Base-by-base conservation (phyloP, 2,329 filamentous ascomycete species). In the Akanthomyces lecanii region DNA sequence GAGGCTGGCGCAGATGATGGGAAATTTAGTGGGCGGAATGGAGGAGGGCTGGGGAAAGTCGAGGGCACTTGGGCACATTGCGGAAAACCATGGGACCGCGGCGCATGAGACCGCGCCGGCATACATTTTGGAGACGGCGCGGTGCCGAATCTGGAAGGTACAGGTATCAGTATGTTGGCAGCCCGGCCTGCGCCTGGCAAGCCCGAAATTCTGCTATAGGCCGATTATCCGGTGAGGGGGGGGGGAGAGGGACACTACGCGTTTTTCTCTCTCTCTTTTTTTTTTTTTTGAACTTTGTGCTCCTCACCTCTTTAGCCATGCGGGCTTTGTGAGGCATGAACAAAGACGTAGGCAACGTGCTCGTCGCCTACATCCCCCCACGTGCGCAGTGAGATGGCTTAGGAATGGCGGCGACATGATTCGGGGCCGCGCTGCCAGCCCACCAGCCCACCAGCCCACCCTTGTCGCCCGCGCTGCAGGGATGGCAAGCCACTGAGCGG, bases 331-430 rank as follows among this genome's bases (percentile, higher is more conserved):
- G 45, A 40, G 38, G 28, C 33, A 38, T 47, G 44, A 11, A 11
- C n/a, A 47, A 25, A 48, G 33, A 36, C 7, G 8, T 2, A 5
- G 45, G 7, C 45, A 48, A 48, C 45, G 45, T 48, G 45, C 45
- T 25, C 45, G 11, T 36, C 30, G 30, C 8, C 30, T 33, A 2
- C 30, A 33, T 33, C 7, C n/a, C 30, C 33, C 58, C 58, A 61
- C 58, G 58, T 61, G 59, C 59, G 16, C 28, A 6, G n/a, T 16
- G 51, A 40, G 10, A 56, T 45, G 36, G 61, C 52, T 62, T 57
- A 51, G 52, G 52, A 62, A 62, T 62, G 51, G 61, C 52, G 42
- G 42, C 28, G 30, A 42, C 61, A 51, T 62, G 61, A 62, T 62
- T 62, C 53, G 61, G 59, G 38, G 25, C 11, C 16, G 8, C n/a